phyloP scores from a whole-genome alignment of 2,329 filamentous ascomycete genomes.

The Diaporthe eres region DNA sequence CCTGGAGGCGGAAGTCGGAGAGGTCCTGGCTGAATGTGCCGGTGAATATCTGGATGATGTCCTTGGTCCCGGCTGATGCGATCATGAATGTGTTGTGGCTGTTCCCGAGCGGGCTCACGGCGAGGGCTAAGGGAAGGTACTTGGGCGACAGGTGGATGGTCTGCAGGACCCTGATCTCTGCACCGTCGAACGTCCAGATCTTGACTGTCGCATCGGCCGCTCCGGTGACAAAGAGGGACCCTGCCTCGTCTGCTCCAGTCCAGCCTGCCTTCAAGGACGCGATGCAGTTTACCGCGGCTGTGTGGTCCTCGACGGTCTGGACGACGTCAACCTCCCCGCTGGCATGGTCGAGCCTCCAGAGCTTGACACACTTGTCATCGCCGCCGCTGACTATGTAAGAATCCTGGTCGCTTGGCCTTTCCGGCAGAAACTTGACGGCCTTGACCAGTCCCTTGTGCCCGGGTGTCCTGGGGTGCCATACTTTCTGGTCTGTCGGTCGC shows the following conservation, averaged over 20 bases:
- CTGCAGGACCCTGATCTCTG: conserved; percentile 71
- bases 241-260: neutral
- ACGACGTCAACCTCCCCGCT: conserved; percentile 50
- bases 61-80: conserved; percentile 88
- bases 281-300: conserved; percentile 81
- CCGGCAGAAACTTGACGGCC: conserved; percentile 82
- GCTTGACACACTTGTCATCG: conserved; percentile 81
- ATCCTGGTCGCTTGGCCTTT: conserved; percentile 57
- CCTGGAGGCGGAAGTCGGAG: conserved; percentile 76
- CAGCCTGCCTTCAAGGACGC: conserved; percentile 55
- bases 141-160: conserved; percentile 81
- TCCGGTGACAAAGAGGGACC: conserved; percentile 78
- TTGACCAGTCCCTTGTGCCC: conserved; percentile 88
- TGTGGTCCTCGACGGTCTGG: conserved; percentile 76
- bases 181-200: conserved; percentile 75
- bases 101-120: conserved; percentile 73
- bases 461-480: conserved; percentile 17
- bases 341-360: conserved; percentile 72
- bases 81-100: conserved; percentile 71
- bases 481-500: conserved; percentile 65
- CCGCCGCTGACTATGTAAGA: conserved; percentile 82
- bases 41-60: conserved; percentile 84
- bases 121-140: conserved; percentile 85
- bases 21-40: conserved; percentile 51
- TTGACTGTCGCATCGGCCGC: conserved; percentile 82